Percentiles rank a stretch among this genome's conserved stretches.
These are phyloP conservation scores for Aegilops umbellulata DNA, from an alignment of 176 grass and related monocot species.

Conservation along the genomic window DNA sequence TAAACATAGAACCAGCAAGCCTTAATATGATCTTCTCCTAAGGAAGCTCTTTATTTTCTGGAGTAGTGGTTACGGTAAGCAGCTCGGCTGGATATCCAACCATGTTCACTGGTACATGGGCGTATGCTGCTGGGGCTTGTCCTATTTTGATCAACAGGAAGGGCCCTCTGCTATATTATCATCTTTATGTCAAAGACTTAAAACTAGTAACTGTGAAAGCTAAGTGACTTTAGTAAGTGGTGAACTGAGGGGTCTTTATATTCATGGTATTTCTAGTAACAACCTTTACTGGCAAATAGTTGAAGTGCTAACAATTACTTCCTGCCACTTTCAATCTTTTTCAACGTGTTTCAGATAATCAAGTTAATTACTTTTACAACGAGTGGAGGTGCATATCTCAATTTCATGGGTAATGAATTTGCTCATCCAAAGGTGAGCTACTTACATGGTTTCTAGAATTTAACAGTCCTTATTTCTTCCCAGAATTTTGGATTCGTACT, in stretches of 20 bases:
- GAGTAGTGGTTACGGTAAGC: slow-evolving; percentile 2
- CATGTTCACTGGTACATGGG: neutral
- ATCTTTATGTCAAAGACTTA: neutral
- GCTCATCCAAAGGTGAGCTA: slow-evolving; percentile 81
- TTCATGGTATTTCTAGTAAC: neutral
- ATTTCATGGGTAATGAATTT: slow-evolving; percentile 99
- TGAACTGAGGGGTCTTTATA: neutral
- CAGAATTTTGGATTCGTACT: neutral
- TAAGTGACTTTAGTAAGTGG: neutral
- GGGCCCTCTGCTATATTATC: neutral
- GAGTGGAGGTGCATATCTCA: slow-evolving; percentile 71
- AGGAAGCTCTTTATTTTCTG: neutral
- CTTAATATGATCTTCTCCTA: neutral
- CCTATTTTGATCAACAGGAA: neutral
- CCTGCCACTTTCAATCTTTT: neutral
- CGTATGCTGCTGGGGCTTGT: neutral
- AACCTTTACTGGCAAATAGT: neutral
- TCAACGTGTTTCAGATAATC: slow-evolving; percentile 67
- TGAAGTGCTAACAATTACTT: slow-evolving; percentile 5
- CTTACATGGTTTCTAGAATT: slow-evolving; percentile 12
- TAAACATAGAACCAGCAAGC: neutral
- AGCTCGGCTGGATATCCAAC: neutral
- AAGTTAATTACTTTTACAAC: slow-evolving; percentile 94
- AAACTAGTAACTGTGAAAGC: neutral
- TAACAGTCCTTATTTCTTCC: slow-evolving; percentile 13